Base-by-base conservation (phyloP, 768 basidiomycete species). In the Rhizopogon vinicolor region DNA sequence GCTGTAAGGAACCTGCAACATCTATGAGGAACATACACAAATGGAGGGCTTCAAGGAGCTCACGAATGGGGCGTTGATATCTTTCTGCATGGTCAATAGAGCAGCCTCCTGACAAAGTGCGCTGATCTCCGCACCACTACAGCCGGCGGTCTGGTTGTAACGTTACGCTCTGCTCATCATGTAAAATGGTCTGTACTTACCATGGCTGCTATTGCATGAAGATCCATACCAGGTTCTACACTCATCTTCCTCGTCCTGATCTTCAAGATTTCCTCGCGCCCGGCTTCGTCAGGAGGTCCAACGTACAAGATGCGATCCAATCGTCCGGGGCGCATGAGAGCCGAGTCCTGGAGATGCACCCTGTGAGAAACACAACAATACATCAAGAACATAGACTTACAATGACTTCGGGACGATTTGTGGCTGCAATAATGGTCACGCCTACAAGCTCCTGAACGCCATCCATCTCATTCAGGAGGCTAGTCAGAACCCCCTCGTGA, bases 41-140 rank as follows among this genome's bases (percentile, higher is more conserved):
- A 18, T 12, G 1, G 12, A 46, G 57, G 41, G 29, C 52, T 33
- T 33, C 33, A 33, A 40, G 41, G 7, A 44, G 44, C 90, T 64
- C 60, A 96, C 96, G 63, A 76, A 79, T 44, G 84, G 78, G 3
- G 92, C 85, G 56, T 90, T 69, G 37, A 98, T 85, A 68, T 98
- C 81, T 52, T 82, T 78, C 60, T 90, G 86, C 97, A 99, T 98
- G 0, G 94, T 91, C 52, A 87, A 67, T 58, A 98, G 69, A 0
- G 96, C 97, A 3, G 97, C 97, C 70, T 99, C 96, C 72, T 98
- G 97, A 67, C 95, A 98, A 43, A 98, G 79, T 8, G 89, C 86
- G 6, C 84, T 79, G 35, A 98, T 85, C 69, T 99, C 97, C 5
- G 97, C 97, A 5, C 97, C 97, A 18, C 95, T 98, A 67, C 93